These are phyloP conservation scores for Ganoderma meredithae DNA, from an alignment of 1,284 basidiomycete genomes.

Conservation along the genomic window DNA sequence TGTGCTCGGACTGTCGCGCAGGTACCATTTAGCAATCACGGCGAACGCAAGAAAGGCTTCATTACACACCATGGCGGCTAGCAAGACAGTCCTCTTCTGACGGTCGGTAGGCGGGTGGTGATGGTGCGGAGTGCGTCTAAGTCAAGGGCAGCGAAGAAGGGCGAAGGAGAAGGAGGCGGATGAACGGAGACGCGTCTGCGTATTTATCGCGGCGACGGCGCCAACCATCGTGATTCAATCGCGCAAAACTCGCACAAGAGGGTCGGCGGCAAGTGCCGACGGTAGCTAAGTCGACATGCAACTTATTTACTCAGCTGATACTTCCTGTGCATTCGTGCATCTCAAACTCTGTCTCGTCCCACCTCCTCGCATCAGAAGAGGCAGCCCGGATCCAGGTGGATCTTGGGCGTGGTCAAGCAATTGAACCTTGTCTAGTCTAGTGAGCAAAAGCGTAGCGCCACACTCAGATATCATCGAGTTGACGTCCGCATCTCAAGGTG, in stretches of 20 bases:
- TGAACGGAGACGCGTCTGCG: neutral
- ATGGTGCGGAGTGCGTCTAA: constrained; percentile 2
- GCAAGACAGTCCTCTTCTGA: neutral
- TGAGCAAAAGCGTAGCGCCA: neutral
- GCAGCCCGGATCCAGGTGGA: neutral
- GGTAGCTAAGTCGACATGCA: constrained; percentile 27
- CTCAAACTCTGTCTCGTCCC: neutral
- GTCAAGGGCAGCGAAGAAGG: constrained; percentile 9
- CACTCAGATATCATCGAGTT: constrained; percentile 20
- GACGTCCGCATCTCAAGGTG: constrained; percentile 63
- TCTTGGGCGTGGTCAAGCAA: neutral
- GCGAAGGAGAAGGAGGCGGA: constrained; percentile 3
- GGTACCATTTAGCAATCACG: neutral
- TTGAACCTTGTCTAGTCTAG: neutral
- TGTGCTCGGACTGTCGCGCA: constrained; percentile 40
- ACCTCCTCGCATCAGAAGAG: neutral
- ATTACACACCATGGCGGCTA: constrained; percentile 28
- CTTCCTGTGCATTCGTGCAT: neutral
- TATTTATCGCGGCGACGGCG: constrained; percentile 29
- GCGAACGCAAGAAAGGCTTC: neutral
- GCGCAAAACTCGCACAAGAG: constrained; percentile 32
- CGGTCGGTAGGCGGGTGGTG: constrained; percentile 4
- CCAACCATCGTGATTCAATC: constrained; percentile 30
- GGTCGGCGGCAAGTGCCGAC: constrained; percentile 18
- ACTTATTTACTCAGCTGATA: constrained; percentile 21